phyloP scores from a whole-genome alignment of 306 rosid species.

The Vigna nakashimae region DNA sequence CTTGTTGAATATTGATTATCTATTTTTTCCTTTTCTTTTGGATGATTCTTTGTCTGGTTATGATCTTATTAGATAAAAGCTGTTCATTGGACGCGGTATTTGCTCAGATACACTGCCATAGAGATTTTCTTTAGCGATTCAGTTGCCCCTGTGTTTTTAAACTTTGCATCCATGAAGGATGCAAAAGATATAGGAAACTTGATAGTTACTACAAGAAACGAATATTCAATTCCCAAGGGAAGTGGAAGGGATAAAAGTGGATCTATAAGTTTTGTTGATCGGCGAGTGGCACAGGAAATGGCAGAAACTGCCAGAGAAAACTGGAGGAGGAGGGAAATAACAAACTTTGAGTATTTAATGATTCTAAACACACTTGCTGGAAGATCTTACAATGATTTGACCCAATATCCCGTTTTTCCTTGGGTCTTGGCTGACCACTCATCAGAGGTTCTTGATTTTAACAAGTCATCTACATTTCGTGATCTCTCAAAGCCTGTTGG shows the following conservation, averaged over 20 bases:
- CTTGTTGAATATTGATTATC: constrained; percentile 23
- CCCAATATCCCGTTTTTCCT: constrained; percentile 97
- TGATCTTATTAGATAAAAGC: constrained; percentile 72
- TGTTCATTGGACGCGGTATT: constrained; percentile 92
- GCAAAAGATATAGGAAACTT: constrained; percentile 93
- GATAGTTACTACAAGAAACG: constrained; percentile 87
- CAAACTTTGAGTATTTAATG: constrained; percentile 95
- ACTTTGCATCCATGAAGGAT: constrained; percentile 79
- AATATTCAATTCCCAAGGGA: constrained; percentile 82
- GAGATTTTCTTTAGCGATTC: constrained; percentile 92
- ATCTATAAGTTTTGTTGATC: constrained; percentile 83
- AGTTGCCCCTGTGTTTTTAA: constrained; percentile 86
- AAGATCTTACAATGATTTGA: constrained; percentile 94
- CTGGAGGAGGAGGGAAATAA: constrained; percentile 95
- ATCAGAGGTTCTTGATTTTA: constrained; percentile 92
- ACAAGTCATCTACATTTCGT: constrained; percentile 91
- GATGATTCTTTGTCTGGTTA: constrained; percentile 43
- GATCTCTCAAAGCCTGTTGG: constrained; percentile 98
- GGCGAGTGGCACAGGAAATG: constrained; percentile 86
- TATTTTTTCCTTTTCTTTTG: not conserved
- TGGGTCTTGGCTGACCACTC: constrained; percentile 98
- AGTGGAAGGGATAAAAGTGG: constrained; percentile 83
- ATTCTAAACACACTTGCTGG: constrained; percentile 94
- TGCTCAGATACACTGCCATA: constrained; percentile 92
- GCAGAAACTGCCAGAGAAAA: constrained; percentile 91